Base-by-base conservation (phyloP, 2,329 filamentous ascomycete species). In the Aspergillus pseudotamarii region DNA sequence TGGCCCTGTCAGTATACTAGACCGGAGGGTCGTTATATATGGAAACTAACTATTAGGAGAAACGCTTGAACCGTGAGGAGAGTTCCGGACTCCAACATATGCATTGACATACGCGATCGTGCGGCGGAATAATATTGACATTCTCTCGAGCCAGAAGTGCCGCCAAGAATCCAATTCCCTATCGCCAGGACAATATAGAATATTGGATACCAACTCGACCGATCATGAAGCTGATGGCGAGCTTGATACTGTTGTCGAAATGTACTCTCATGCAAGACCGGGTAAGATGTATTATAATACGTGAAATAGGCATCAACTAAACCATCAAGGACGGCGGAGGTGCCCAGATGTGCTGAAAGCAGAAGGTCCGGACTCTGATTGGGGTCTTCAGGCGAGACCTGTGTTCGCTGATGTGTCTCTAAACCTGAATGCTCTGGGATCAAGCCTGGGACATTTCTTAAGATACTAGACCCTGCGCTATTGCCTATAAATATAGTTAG, bases 51-150 rank as follows among this genome's bases (percentile, higher is more conserved):
- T 70, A 76, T 74, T 34, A 77, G 61, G 3, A 75, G 67, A 36
- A 77, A 70, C 1, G 71, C 72, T 57, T 78, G 74, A 2, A 76
- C 73, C 6, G 69, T 69, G 32, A 71, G 68, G 4, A 77, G 62
- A 16, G 66, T 75, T 5, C 74, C 76, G 0, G 71, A 75, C 53
- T 77, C 70, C 36, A 75, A 58, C 69, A 73, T 71, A 11, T 64
- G 67, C 57, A 73, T 64, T 2, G 69, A 72, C 61, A 72, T 66
- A 10, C 62, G 61, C n/a, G 68, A 67, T 28, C 71, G 62, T 34
- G 70, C 70, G 12, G 68, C 68, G n/a, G 63, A 55, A 45, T 69
- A 66, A n/a, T 28, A 50, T 12, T 50, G 23, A 34, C 64, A 68
- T 26, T 50, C 57, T 1, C 54, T 62, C n/a, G 64, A 61, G 5